Base-by-base conservation (phyloP, 768 basidiomycete genomes). In the Xerocomus spinulosus region DNA sequence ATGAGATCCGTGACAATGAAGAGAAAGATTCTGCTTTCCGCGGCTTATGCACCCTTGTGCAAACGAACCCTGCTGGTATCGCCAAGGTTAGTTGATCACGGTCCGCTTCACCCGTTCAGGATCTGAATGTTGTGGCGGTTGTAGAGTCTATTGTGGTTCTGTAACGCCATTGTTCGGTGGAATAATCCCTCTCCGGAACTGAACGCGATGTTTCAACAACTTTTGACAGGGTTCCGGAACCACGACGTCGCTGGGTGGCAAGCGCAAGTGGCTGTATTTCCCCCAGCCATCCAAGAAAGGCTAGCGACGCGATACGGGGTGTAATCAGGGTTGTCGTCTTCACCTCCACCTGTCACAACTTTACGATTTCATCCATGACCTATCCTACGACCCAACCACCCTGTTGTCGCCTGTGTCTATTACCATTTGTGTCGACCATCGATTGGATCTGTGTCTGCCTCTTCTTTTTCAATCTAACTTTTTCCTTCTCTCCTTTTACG, bases 21-120 rank as follows among this genome's bases (percentile, higher is more conserved):
- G 96, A 99, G 74, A 99, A 98, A 71, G 96, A 97, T 61, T 97
- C 93, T 18, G 96, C 96, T 6, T 99, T 98, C 82, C 79, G 94
- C 48, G 96, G 96, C 2, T 81, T 99, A 59, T 99, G 96, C 69
- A 91, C 91, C 24, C 83, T 97, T 30, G 92, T 98, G 51, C 91
- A 94, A 68, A 82, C 82, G 25, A 99, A 99, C 65, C 96, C 96
- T 15, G 81, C 81, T 51, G 96, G 95, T 3, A 91, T 97, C 50
- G 81, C 90, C 35, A 92, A 92, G 81, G 93, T 88, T 47, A 51
- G 83, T 69, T 6, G 15, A 33, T 24, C 9, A 9, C 10, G 9
- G 23, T n/a, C 7, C 35, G 30, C 17, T n/a, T 20, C 28, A 4
- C 18, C 35, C n/a, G 28, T n/a, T 9, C 36, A 34, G 21, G 17